Percentiles rank a stretch among this genome's conserved stretches.
Conservation (phyloP, 225 moss, liverwort and hornwort genomes). For the Polytrichum commune region DNA sequence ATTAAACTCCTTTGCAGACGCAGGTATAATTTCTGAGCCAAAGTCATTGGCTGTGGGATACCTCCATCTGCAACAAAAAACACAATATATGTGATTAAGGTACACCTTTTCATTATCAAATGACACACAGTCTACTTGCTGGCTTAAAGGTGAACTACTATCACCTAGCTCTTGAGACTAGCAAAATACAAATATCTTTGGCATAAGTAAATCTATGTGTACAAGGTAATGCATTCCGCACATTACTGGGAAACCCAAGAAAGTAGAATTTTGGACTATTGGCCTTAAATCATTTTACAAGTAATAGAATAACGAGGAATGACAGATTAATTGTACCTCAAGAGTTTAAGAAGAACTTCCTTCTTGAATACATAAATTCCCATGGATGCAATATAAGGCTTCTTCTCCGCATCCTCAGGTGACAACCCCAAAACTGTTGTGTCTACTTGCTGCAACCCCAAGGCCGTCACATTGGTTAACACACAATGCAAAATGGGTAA, state of each 20-base stretch:
- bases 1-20: conserved; percentile 65
- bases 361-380: conserved; percentile 98
- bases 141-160: too few relatives aligned
- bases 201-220: too few relatives aligned
- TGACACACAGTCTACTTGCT: too few relatives aligned
- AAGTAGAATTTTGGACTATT: too few relatives aligned
- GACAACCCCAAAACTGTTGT: conserved; percentile 78
- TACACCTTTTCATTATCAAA: not conserved
- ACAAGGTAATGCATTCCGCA: too few relatives aligned
- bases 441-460: conserved; percentile 74
- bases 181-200: too few relatives aligned
- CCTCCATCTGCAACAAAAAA: conserved; percentile 62
- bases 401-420: conserved; percentile 63
- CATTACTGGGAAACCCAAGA: too few relatives aligned
- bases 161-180: too few relatives aligned
- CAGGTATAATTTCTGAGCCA: conserved; percentile 90
- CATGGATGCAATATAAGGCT: conserved; percentile 97
- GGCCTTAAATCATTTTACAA: too few relatives aligned
- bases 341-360: conserved; percentile 78
- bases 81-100: not conserved
- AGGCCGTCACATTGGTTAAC: not conserved
- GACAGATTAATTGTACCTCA: conserved; percentile 43
- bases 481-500: too few relatives aligned
- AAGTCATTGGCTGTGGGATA: conserved; percentile 94
- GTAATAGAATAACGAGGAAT: too few relatives aligned